Evolutionary conservation across 1,139 yeast genomes (phyloP), one percentile per base, ranked within the genome.

Genomic region (Nakaseomyces nivariensis): DNA sequence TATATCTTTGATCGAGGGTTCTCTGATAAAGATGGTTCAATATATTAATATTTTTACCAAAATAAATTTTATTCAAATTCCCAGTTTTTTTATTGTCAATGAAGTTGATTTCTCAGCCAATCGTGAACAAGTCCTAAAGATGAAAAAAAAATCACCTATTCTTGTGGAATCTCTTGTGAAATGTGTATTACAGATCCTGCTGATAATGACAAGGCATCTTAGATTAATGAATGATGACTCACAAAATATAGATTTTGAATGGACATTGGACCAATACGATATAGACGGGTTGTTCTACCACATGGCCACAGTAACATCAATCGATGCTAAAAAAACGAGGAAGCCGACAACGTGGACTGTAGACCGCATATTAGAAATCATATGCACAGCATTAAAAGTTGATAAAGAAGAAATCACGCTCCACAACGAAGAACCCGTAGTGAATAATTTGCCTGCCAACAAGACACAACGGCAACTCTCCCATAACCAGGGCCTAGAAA

Each of bases 211-310:
- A 11, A 52, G 53, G 27, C 51, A 45, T 25, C 47, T 52, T 24
- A 45, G 52, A 9, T 51, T 57, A 24, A 34, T 58, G 38, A 57
- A 61, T 2, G 44, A 47, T 11, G 48, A 51, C 11, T 25, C 33
- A 4, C 51, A 54, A 5, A 40, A 40, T 38, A 43, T 52, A 8
- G 59, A 57, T 38, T 48, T 51, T 3, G 50, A 49, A 5, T 50
- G 55, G 52, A 38, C 54, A 31, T 49, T 62, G 40, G 53, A 53
- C 10, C 54, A 55, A 36, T 53, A 58, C 48, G 64, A 59, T 46
- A 49, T 60, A 9, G 64, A 61, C 38, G 57, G 56, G 24, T 51
- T 62, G 38, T 54, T 62, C 33, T 60, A 58, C 37, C 45, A 53
- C 37, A 48, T 56, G 52, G 49, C 49, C 8, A 52, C 49, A 38